Base-by-base conservation (phyloP, 768 basidiomycete genomes). In the Strobilomyces confusus region DNA sequence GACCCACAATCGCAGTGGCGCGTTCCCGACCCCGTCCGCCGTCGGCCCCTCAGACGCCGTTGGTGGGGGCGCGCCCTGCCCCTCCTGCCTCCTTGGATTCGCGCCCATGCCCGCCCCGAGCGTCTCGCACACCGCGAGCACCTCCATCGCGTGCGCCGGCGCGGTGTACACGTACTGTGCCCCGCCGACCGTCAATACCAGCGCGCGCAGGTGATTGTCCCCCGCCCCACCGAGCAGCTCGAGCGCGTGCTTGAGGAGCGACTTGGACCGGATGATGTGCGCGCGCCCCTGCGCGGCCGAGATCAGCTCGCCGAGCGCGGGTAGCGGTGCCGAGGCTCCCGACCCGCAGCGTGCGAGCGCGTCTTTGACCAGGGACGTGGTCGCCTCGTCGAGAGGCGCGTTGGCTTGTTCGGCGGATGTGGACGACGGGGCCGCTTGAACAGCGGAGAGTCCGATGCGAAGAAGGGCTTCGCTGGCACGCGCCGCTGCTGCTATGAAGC, bases 81-180 rank as follows among this genome's bases (percentile, higher is more conserved):
- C 49, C 25, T 52, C 57, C 43, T 59, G 54, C 42, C 55, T 63
- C 58, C 59, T 69, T 17, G 61, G 69, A 15, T 47, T 59, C 29
- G 69, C 75, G 22, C 87, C 86, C 48, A 91, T 75, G 5, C 88
- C 87, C 11, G 82, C 82, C 0, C 83, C 86, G 2, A 91, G 74
- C 61, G 84, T 83, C 61, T 86, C 86, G 43, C 82, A 84, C 3
- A 85, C 83, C 14, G 73, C 74, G 1, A 92, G 69, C 73, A 89
- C 86, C 49, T 76, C 72, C 62, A 76, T 73, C 7, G 89, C 87
- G 55, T 89, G 83, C n/a, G 82, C 80, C 3, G 75, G 75, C 0
- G 86, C 79, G 0, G 89, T 89, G 51, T 88, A 80, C 25, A 86
- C 60, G 55, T 89, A 91, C 56, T 89, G 85, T 25, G 84, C 77